Evolutionary conservation across 768 basidiomycete species (phyloP), one percentile per base, ranked within the genome.

Genomic region (Psilocybe cubensis): DNA sequence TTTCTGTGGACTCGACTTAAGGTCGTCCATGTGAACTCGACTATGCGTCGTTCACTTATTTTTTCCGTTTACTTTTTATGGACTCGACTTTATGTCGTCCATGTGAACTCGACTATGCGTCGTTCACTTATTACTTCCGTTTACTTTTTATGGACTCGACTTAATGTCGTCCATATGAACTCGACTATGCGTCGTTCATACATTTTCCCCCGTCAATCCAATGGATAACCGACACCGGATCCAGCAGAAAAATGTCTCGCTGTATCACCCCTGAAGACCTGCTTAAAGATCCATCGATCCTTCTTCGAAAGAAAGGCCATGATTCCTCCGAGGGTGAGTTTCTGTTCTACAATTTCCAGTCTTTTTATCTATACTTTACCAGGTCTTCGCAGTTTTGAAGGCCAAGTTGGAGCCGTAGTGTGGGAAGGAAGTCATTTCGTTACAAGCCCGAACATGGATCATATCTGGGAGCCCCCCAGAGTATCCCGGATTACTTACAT

Each of bases 381-480:
- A 29, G 35, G n/a, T 17, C 33, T 25, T 38, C 8, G n/a, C 3
- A 28, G 24, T 4, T 61, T 9, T 40, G 46, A 58, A 33, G 60
- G 56, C 27, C n/a, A 38, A 29, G 62, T 63, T 2, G 62, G 58
- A 7, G 58, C 55, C 1, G 29, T 63, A 2, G 17, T 54, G 6
- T 4, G 14, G 4, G 25, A 53, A 8, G 58, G 59, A 10, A 18
- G 44, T 12, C 42, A 57, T 28, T 63, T 63, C 33, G 48, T 60
- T 25, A 47, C 52, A 21, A 54, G 43, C 1, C 58, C 62, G 4
- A 63, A 63, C 52, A 56, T 56, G 54, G 56, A 60, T 3, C n/a
- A 35, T 20, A 52, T 63, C 3, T 56, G 25, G 29, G 35, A 31
- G 3, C 62, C 59, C 9, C 41, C 58, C 4, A 23, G 7, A 8